phyloP scores from a whole-genome alignment of 345 rosid genomes.

The Carallia brachiata region DNA sequence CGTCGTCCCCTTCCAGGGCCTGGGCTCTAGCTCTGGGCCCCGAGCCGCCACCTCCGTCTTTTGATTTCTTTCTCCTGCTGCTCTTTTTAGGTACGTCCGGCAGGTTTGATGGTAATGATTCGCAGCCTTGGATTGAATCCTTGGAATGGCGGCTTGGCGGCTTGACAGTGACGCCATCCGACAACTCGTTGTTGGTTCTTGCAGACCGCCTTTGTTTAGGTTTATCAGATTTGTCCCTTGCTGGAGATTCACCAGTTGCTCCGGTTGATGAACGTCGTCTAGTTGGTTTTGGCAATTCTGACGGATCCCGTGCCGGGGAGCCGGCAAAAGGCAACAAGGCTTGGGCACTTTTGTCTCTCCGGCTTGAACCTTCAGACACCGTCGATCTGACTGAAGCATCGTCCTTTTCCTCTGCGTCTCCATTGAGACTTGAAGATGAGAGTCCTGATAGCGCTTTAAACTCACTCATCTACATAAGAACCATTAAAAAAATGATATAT shows the following conservation, averaged over 20 bases:
- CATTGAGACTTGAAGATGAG: slow-evolving; percentile 25
- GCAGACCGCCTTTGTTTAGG: slow-evolving; percentile 51
- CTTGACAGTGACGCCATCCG: background rate
- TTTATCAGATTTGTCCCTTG: slow-evolving; percentile 48
- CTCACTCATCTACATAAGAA: slow-evolving; percentile 55
- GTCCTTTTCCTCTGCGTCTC: slow-evolving; percentile 32
- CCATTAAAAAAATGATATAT: background rate
- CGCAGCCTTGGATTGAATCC: slow-evolving; percentile 22
- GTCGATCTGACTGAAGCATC: slow-evolving; percentile 33
- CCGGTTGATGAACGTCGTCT: slow-evolving; percentile 39
- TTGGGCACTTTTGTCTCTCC: slow-evolving; percentile 14
- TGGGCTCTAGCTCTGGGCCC: slow-evolving; percentile 33
- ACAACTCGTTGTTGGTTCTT: slow-evolving; percentile 8
- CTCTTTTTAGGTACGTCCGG: slow-evolving; percentile 32
- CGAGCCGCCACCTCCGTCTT: slow-evolving; percentile 21
- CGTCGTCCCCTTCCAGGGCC: slow-evolving; percentile 23
- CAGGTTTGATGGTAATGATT: slow-evolving; percentile 23
- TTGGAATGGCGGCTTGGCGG: slow-evolving; percentile 3
- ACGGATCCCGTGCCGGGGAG: slow-evolving; percentile 20
- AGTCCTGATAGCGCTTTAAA: slow-evolving; percentile 35
- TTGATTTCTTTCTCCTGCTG: slow-evolving; percentile 41
- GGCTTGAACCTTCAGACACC: slow-evolving; percentile 44
- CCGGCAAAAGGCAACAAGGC: background rate
- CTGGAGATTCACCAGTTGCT: slow-evolving; percentile 28
- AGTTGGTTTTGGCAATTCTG: slow-evolving; percentile 41